Base-by-base conservation (phyloP, 129 eudicot species). In the Escallonia herrerae region DNA sequence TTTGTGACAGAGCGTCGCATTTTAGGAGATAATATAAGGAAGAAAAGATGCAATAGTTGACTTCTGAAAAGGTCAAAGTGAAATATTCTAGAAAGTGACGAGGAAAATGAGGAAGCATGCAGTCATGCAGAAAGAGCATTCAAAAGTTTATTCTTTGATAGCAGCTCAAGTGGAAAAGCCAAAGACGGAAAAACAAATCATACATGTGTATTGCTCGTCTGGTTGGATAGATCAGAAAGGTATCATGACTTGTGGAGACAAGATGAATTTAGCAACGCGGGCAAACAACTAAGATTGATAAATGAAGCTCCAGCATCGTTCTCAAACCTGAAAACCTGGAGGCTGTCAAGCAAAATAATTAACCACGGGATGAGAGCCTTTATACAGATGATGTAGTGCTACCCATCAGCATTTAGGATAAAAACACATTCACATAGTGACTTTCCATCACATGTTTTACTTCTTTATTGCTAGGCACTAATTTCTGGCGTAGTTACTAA, bases 281-380 rank as follows among this genome's bases (percentile, higher is more conserved):
- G 91, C 81, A 93, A 80, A 84, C 91, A 88, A 62, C 98, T 93
- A 64, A 93, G 60, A 48, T 88, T 93, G 66, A 86, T 69, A 60
- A 93, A 78, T 15, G 80, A 77, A 65, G 87, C 73, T 63, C 90
- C 91, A 55, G 48, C 65, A 62, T 85, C 90, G 62, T 81, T 70
- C 72, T 88, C 96, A 56, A 71, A 66, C 98, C 98, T 88, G 59
- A 76, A 82, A 58, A 83, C 83, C 77, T 88, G 85, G 42, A 83
- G 81, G 69, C 98, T 93, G 96, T 64, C 63, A 59, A n/a, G 52
- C 39, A 66, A 43, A 72, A 45, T 11, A 46, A 69, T 41, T 44
- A 68, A 55, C 54, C 64, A 40, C 40, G 11, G 43, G 5, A 14
- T 69, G 42, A 60, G 37, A 40, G 5, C 44, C 44, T 58, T 4